Evolutionary conservation across 2,329 filamentous ascomycete species (phyloP), one percentile per base, ranked within the genome.

Genomic region (Fusarium sp.): DNA sequence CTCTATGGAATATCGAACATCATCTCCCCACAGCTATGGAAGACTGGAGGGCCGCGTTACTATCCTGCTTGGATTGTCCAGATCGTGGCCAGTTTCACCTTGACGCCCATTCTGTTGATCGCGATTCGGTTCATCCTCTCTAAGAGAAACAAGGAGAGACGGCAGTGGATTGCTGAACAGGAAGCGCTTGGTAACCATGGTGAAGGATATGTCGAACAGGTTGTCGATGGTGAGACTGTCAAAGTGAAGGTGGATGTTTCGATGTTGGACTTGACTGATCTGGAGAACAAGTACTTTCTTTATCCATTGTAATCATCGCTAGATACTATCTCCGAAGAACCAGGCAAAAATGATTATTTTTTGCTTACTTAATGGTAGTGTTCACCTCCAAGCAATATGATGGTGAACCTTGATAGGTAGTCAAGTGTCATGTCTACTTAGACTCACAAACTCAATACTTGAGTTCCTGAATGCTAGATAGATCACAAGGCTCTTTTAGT

Each of bases 11-110:
- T 60, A 11, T 60, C 46, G 0, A 60, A 60, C 4, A 60, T 60
- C 1, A 55, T 60, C 10, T 60, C 57, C 1, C 46, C 46, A 2
- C 81, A 83, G 46, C 73, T 83, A 3, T 74, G 71, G 72, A 66
- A 60, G 12, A 49, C 63, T 41, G 68, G 69, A 27, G 69, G 69
- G 3, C 57, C 33, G 21, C 72, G 44, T n/a, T 74, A 74, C 51
- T 74, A 74, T 16, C 71, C 69, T 25, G 72, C 72, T 19, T 74
- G 72, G 71, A 60, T 69, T 29, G 61, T 69, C 5, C 70, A 74
- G 25, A 74, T 74, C 42, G 64, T 74, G 38, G 61, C 66, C 21
- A 73, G 70, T 49, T 74, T 73, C n/a, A 73, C 69, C 4, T 31
- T 70, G 31, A 69, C 72, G 15, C 72, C 72, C 0, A 44, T 60